Base-by-base conservation (phyloP, 371 early-diverging fungal genomes). In the Lichtheimia ornata region DNA sequence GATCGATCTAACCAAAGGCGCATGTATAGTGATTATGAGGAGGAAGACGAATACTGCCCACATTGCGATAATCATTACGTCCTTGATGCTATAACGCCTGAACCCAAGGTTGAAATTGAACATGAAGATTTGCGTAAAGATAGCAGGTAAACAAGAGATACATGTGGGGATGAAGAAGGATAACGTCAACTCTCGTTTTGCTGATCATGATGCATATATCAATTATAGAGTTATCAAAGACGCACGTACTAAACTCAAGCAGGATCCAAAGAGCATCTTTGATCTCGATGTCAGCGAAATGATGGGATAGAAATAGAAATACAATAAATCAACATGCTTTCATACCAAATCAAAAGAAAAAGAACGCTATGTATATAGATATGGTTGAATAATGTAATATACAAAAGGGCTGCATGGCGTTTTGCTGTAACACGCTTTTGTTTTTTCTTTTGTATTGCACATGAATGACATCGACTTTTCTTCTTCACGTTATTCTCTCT, bases 21-120 rank as follows among this genome's bases (percentile, higher is more conserved):
- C 5, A 13, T 22, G 6, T 20, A 11, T 24, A 91, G 90, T 25
- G 89, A 93, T 58, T 95, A 88, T 69, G 96, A 96, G 52, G 96
- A 96, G 54, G 85, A 88, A 49, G 98, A 98, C 74, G 98, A 97
- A 73, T 98, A 88, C 74, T 98, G 98, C 65, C 98, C 98, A 24
- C 91, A 95, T 67, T 98, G 98, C 77, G 98, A 97, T 71, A 98
- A 98, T 76, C 92, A 96, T 66, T 98, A 88, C 67, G 90, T 98
- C 28, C 61, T 98, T 20, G 95, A 95, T n/a, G 98, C 97, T 14
- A 84, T 94, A 62, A 92, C 84, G 3, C 94, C 96, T 6, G 83
- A 85, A 53, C 86, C 94, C 62, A 88, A 77, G 7, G 56, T 96
- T 51, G 92, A 90, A 17, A 88, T 97, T 53, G 97, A 97, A 72